Base-by-base conservation (phyloP, 495 filamentous ascomycete genomes). In the Penicillium crystallinum region DNA sequence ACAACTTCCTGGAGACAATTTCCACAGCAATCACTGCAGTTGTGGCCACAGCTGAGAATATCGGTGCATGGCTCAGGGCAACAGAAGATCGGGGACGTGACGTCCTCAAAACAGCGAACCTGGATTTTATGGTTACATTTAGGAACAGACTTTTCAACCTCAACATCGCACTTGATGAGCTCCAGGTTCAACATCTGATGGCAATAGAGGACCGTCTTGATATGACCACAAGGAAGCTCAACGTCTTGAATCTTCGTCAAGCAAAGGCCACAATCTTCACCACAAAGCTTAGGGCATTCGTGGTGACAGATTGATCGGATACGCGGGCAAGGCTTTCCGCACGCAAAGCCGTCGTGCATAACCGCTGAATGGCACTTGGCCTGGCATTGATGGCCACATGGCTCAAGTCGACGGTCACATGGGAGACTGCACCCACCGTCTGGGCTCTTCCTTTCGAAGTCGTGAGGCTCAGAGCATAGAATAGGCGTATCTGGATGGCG, bases 401-500 rank as follows among this genome's bases (percentile, higher is more conserved):
- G 34, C 31, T 55, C 49, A 4, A 59, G 56, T 40, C 56, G 47
- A 33, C 42, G 37, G 19, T 17, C n/a, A 15, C 56, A 59, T 1
- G 19, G 47, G 25, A 59, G 42, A 52, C 25, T 34, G 18, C 40
- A 56, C 6, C 47, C 47, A 40, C 54, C 54, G 17, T 56, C 34
- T 8, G 54, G 54, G 5, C 47, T 51, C 33, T 51, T 56, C n/a
- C 29, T 51, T 4, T 47, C 18, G 58, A 90, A 90, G 56, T 91
- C 78, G 17, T 82, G 77, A 0, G 88, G 81, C 3, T 65, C 62
- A 2, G 76, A 70, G 11, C 84, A 77, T 2, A 58, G 39, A 17
- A 89, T 77, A 0, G 67, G 60, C 0, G 64, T 75, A 0, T 82
- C 62, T 14, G 74, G 77, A 62, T 92, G 88, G 0, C 88, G 74